phyloP scores from a whole-genome alignment of 148 eudicot species.

The Fallopia convolvulus region DNA sequence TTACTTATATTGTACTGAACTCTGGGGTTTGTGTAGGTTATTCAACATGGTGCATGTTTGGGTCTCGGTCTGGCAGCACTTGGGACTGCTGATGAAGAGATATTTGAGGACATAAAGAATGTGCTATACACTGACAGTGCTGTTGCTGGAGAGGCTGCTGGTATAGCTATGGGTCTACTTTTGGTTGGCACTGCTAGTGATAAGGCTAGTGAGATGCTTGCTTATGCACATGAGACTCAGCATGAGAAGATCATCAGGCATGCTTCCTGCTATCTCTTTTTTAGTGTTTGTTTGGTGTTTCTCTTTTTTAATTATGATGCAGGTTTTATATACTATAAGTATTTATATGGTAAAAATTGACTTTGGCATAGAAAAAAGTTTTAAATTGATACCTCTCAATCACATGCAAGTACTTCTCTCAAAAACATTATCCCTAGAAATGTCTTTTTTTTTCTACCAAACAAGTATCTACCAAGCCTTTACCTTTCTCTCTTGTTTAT shows the following conservation, averaged over 20 bases:
- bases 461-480: not conserved
- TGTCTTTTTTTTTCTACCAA: no score
- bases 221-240: slow-evolving; percentile 96
- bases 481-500: not conserved
- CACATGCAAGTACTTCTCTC: not conserved
- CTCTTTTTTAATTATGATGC: no score
- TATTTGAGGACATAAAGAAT: slow-evolving; percentile 81
- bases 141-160: slow-evolving; percentile 99
- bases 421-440: no score
- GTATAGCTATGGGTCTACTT: slow-evolving; percentile 86
- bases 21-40: slow-evolving; percentile 48
- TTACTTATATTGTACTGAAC: not conserved
- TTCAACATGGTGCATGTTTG: slow-evolving; percentile 95
- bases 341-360: no score
- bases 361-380: no score
- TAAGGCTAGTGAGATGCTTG: slow-evolving; percentile 97
- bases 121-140: slow-evolving; percentile 93
- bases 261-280: slow-evolving; percentile 9
- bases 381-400: no score
- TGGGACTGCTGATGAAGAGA: slow-evolving; percentile 92
- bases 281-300: not conserved
- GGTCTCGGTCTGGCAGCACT: slow-evolving; percentile 96
- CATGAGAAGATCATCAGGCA: slow-evolving; percentile 98
- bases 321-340: no score
- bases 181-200: slow-evolving; percentile 99